Conservation (phyloP, 2,329 filamentous ascomycete species). For the Beauveria varroae region DNA sequence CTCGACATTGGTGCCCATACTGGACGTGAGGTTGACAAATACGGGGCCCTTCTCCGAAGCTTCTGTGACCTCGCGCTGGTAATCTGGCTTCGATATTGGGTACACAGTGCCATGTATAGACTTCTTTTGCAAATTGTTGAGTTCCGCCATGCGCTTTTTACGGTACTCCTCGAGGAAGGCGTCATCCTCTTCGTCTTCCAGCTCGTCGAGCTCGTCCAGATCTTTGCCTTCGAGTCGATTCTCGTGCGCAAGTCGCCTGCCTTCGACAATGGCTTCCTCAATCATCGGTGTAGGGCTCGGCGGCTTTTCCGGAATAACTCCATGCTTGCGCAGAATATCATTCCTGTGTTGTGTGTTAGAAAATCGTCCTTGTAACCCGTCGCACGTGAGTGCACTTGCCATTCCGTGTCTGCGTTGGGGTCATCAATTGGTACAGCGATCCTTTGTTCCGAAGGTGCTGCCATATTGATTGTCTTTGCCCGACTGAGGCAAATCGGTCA, state of each 20-base stretch:
- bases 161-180: constrained; percentile 82
- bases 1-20: constrained; percentile 73
- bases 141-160: constrained; percentile 77
- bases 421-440: constrained; percentile 83
- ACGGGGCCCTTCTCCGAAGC: constrained; percentile 64
- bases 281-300: constrained; percentile 94
- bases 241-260: constrained; percentile 75
- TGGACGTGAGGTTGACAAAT: constrained; percentile 75
- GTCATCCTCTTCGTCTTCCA: constrained; percentile 95
- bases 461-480: constrained; percentile 35
- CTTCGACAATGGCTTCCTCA: constrained; percentile 85
- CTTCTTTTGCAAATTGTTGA: constrained; percentile 66
- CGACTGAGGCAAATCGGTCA: neutral
- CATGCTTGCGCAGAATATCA: constrained; percentile 94
- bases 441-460: constrained; percentile 54
- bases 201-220: constrained; percentile 82
- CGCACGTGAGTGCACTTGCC: constrained; percentile 45
- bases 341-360: constrained; percentile 55
- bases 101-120: constrained; percentile 86
- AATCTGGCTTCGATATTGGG: constrained; percentile 90
- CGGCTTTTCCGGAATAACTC: constrained; percentile 94
- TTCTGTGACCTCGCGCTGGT: constrained; percentile 84
- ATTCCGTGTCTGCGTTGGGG: constrained; percentile 97
- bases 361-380: neutral
- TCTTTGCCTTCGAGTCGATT: constrained; percentile 92